Conservation (phyloP, 2,329 filamentous ascomycete species). For the Aspergillus versicolor region DNA sequence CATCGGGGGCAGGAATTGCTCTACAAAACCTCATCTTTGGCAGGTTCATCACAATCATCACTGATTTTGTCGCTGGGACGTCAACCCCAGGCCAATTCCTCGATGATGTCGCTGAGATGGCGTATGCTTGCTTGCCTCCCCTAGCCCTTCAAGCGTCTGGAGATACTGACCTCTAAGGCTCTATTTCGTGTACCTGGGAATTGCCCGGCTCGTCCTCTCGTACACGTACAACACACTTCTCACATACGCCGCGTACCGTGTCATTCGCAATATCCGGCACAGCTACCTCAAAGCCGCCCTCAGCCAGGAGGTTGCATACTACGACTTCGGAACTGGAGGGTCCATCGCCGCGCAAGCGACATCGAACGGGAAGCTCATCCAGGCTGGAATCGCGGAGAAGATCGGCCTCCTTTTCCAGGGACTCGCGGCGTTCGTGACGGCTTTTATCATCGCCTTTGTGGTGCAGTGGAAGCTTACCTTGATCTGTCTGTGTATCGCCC, state of each 20-base stretch:
- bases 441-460: constrained; percentile 86
- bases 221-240: constrained; percentile 85
- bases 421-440: constrained; percentile 78
- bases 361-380: constrained; percentile 87
- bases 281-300: constrained; percentile 81
- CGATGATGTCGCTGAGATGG: neutral
- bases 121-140: neutral
- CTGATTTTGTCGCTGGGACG: neutral
- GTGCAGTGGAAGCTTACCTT: constrained; percentile 91
- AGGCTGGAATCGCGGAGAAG: constrained; percentile 92
- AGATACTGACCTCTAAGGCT: constrained; percentile 41
- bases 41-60: constrained; percentile 2
- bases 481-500: constrained; percentile 78
- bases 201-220: constrained; percentile 73
- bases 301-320: constrained; percentile 86
- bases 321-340: constrained; percentile 87
- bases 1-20: constrained; percentile 9
- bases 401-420: constrained; percentile 74
- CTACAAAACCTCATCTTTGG: constrained; percentile 13
- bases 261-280: constrained; percentile 74
- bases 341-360: constrained; percentile 95
- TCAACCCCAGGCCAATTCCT: neutral
- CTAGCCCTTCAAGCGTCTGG: neutral
- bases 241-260: constrained; percentile 81
- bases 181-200: constrained; percentile 82